Conservation (phyloP, 345 rosid genomes). For the Punica granatum region DNA sequence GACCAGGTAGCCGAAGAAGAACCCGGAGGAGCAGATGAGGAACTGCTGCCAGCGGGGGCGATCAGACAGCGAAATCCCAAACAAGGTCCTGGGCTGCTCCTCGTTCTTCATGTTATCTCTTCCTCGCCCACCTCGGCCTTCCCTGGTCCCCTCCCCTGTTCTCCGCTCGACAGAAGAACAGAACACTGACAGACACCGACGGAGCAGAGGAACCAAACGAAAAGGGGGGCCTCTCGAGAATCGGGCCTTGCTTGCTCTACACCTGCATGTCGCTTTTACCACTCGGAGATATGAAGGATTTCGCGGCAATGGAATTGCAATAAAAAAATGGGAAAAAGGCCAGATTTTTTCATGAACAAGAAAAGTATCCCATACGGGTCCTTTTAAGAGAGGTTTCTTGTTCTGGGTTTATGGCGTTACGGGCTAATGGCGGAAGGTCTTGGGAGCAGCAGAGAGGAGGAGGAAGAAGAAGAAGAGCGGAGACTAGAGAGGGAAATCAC, state of each 20-base stretch:
- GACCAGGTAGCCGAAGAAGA: constrained; percentile 92
- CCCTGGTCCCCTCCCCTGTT: not conserved
- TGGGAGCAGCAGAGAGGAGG: not conserved
- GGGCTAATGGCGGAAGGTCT: not conserved
- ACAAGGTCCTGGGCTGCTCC: constrained; percentile 52
- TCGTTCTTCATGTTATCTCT: constrained; percentile 46
- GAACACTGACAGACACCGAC: not conserved
- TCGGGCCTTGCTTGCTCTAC: not conserved
- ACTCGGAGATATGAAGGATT: not conserved
- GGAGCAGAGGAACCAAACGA: not conserved
- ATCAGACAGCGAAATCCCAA: constrained; percentile 63
- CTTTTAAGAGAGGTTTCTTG: not conserved
- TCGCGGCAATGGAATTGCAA: not conserved
- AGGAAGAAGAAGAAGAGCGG: no score
- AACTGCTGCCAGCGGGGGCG: constrained; percentile 78
- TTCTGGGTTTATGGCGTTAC: not conserved
- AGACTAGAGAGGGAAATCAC: no score
- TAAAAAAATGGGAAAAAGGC: not conserved
- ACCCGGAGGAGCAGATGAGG: constrained; percentile 84
- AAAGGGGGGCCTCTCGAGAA: not conserved
- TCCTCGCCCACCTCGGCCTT: no score
- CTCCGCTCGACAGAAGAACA: not conserved
- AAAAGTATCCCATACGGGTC: not conserved
- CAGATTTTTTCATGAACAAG: not conserved
- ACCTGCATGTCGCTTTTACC: not conserved